Evolutionary conservation across 768 basidiomycete species (phyloP), one percentile per base, ranked within the genome.

Genomic region (Termitomyces sp.): DNA sequence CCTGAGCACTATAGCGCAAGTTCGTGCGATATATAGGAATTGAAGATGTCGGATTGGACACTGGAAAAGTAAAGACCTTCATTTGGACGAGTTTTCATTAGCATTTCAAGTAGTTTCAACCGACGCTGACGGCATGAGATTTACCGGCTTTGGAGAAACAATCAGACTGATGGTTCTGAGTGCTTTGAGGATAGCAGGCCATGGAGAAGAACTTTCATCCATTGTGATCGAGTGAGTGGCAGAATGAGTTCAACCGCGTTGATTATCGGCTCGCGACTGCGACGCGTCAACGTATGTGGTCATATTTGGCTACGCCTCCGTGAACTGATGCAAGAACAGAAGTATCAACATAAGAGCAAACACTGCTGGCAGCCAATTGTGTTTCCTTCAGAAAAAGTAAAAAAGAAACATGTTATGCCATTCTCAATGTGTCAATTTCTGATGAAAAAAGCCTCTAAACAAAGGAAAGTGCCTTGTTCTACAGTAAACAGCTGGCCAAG

Each of bases 211-310:
- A 37, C 5, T 41, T 5, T 41, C 37, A 11, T 53, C 24, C 51
- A 53, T 53, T 27, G 4, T 11, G 12, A 27, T 27, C 8, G 24
- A 36, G 34, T 15, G 24, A 36, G 34, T 34, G 27, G 27, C 11
- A 22, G 24, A 15, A 46, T 24, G 22, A 27, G 31, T 20, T n/a
- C 16, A 3, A 93, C 95, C 0, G 93, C 7, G 33, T 41, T 41
- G 18, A 18, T 41, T n/a, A 18, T 41, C 18, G 41, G 18, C 39
- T 41, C 18, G 39, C 18, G 39, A 41, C 18, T 15, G n/a, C n/a
- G n/a, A 42, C n/a, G 41, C 41, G n/a, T 11, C 8, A 7, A 42
- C 18, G 39, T 16, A 6, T 41, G 39, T 41, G 18, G 39, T 41
- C 39, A 41, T 41, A 41, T 41, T 41, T 41, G 39, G 39, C 18